Conservation (phyloP, 345 rosid species). For the Kandelia obovata region DNA sequence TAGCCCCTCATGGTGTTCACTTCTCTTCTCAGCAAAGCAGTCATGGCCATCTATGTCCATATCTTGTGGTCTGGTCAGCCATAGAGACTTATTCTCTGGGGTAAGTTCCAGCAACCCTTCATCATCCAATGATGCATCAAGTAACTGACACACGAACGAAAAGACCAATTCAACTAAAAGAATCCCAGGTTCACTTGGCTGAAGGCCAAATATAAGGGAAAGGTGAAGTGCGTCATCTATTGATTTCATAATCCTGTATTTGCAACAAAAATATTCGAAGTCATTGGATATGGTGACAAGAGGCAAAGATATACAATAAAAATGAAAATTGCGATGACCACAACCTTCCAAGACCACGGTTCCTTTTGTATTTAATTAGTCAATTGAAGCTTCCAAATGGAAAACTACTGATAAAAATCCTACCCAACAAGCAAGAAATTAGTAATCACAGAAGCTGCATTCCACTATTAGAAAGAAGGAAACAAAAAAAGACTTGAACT, state of each 20-base stretch:
- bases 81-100: conserved; percentile 51
- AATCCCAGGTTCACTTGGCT: conserved; percentile 58
- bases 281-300: neutral
- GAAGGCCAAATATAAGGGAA: conserved; percentile 63
- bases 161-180: conserved; percentile 74
- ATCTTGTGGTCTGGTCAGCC: conserved; percentile 47
- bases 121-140: conserved; percentile 90
- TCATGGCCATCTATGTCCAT: conserved; percentile 64
- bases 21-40: conserved; percentile 46
- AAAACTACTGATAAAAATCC: neutral
- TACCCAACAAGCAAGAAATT: neutral
- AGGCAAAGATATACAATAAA: neutral
- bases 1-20: conserved; percentile 48
- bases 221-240: conserved; percentile 70
- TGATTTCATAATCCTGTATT: conserved; percentile 75
- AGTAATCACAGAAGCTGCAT: neutral
- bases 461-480: neutral
- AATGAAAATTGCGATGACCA: conserved; percentile 6
- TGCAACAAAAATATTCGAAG: conserved; percentile 16
- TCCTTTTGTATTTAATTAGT: neutral
- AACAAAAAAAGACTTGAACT: conserved; percentile 15
- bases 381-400: conserved; percentile 1
- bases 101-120: conserved; percentile 78
- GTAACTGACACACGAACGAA: conserved; percentile 73
- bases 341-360: neutral